Evolutionary conservation across 116 monocot species (phyloP), one percentile per base, ranked within the genome.

Genomic region (Papilionanthe hybrid): DNA sequence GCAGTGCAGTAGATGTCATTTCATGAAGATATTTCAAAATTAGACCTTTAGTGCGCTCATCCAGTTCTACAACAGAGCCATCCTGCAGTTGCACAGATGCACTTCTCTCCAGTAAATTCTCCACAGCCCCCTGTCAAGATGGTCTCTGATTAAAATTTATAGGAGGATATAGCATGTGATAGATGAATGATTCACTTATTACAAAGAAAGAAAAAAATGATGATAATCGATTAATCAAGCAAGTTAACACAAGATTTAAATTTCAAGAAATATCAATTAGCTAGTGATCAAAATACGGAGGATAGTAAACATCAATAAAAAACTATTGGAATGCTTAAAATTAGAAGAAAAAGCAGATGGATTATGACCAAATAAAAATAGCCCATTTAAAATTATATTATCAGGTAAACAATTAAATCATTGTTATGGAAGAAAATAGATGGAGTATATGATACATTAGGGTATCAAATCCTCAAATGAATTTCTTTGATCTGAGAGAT

Each of bases 81-180:
- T 89, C 84, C 32, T 69, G 84, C 79, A 89, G 77, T 50, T 89
- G 89, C 60, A 89, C 69, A 29, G 67, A 77, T 1, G 56, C 42
- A 78, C 86, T 81, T 79, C 89, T 86, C 73, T 89, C 89, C 22
- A 89, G 41, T 79, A 89, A 75, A 77, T 72, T 86, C 80, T 89
- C 89, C 41, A 89, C 89, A 41, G 89, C 89, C 55, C 89, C 89
- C 86, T 88, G 80, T 20, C 13, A 81, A 60, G 23, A 76, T 37
- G 23, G 29, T 19, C 43, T 44, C 11, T 43, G n/a, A 73, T 44
- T 73, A 73, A 73, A 44, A 20, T 73, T 42, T 44, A 73, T 43
- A 73, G 9, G 19, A 72, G 18, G 32, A 42, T 44, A 44, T 69
- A 69, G 15, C 37, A 69, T 7, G n/a, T n/a, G 37, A 69, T 15